Percentiles rank a stretch among this genome's conserved stretches.
phyloP scores from a whole-genome alignment of 371 early-diverging fungal species.

The Lichtheimia corymbifera region DNA sequence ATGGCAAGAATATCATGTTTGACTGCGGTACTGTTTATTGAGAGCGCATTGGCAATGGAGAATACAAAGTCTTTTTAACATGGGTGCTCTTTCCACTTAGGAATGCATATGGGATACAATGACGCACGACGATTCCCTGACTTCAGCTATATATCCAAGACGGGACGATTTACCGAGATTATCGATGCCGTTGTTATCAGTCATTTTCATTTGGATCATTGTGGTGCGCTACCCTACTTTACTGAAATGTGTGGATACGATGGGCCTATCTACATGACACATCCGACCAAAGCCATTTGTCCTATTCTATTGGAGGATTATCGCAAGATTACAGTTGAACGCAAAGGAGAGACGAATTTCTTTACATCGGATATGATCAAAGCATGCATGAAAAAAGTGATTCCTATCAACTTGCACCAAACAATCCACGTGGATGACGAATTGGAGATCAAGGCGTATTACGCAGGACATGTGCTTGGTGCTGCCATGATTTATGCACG shows the following conservation, averaged over 20 bases:
- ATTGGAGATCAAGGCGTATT: conserved; percentile 88
- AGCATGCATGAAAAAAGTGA: conserved; percentile 90
- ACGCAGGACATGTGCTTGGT: conserved; percentile 98
- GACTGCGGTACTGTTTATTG: conserved; percentile 77
- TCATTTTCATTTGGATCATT: conserved; percentile 98
- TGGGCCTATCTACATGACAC: conserved; percentile 97
- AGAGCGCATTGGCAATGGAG: neutral
- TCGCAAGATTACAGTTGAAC: conserved; percentile 85
- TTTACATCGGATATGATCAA: conserved; percentile 86
- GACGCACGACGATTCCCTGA: conserved; percentile 98
- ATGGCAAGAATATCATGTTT: conserved; percentile 93
- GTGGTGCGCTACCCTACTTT: conserved; percentile 95
- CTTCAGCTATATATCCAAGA: conserved; percentile 90
- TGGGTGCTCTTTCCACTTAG: conserved; percentile 10
- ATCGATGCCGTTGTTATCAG: conserved; percentile 92
- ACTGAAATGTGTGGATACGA: conserved; percentile 94
- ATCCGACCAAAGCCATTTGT: conserved; percentile 94
- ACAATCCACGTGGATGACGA: conserved; percentile 82
- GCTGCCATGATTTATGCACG: conserved; percentile 96
- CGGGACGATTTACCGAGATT: conserved; percentile 80
- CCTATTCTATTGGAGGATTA: conserved; percentile 93
- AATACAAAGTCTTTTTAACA: neutral
- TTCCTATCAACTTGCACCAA: conserved; percentile 87
- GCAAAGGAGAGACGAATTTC: conserved; percentile 85
- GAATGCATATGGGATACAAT: conserved; percentile 98